A percentile compares a stretch with the other conserved stretches of the same genome.
Evolutionary conservation across 306 rosid genomes (phyloP).

Genomic region (Vicia sativa): DNA sequence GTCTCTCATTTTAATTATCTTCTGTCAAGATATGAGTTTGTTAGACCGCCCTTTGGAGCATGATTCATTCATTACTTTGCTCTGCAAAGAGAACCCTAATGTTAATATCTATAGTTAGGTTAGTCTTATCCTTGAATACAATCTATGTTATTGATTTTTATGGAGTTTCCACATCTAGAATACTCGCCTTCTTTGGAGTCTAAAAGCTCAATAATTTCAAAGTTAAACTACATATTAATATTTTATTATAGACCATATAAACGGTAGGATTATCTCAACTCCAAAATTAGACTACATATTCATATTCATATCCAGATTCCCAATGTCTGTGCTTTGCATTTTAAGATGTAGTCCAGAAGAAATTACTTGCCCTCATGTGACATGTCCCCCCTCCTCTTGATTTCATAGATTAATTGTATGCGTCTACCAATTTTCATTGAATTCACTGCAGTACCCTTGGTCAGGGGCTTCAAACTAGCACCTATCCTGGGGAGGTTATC

Average conservation of each 20-base stretch:
- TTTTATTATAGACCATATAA: not conserved
- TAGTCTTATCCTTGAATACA: not conserved
- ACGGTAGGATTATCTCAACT: slow-evolving; percentile 9
- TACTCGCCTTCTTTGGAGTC: slow-evolving; percentile 21
- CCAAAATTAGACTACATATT: too few relatives aligned
- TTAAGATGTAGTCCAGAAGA: slow-evolving; percentile 4
- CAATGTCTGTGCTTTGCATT: slow-evolving; percentile 9
- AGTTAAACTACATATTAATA: slow-evolving; percentile 6
- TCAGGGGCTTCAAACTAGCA: slow-evolving; percentile 95
- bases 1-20: not conserved
- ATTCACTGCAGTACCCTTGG: slow-evolving; percentile 84
- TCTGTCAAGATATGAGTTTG: not conserved
- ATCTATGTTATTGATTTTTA: slow-evolving; percentile 6
- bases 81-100: slow-evolving; percentile 16
- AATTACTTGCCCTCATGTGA: slow-evolving; percentile 1
- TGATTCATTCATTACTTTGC: not conserved
- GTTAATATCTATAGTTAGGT: slow-evolving; percentile 8
- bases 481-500: slow-evolving; percentile 88
- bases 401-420: slow-evolving; percentile 16
- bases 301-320: not conserved
- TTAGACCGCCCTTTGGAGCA: slow-evolving; percentile 16
- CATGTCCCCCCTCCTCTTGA: not conserved
- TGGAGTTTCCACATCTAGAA: slow-evolving; percentile 20
- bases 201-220: slow-evolving; percentile 15
- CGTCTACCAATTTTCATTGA: slow-evolving; percentile 23